Evolutionary conservation across 2,329 filamentous ascomycete genomes (phyloP), one percentile per base, ranked within the genome.

Genomic region (Elsinoe australis): DNA sequence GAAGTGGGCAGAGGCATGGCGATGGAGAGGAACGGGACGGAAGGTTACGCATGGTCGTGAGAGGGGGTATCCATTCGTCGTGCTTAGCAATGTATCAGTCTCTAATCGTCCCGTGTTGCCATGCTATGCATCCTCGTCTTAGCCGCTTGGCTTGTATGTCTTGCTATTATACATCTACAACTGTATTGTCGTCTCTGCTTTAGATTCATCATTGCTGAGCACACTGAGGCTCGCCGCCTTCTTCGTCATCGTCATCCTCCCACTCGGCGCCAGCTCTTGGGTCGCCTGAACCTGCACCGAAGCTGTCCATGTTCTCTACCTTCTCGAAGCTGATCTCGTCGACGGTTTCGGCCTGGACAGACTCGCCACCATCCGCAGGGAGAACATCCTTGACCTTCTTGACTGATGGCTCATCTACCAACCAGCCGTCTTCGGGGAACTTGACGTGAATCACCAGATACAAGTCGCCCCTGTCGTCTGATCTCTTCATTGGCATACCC

Each of bases 401-500:
- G 51, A 90, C 78, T 1, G 80, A 74, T 9, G 78, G 76, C n/a
- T 87, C 79, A 49, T 85, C 61, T 51, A 69, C 67, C 50, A 89
- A 71, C 87, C 88, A 96, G 19, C 81, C 85, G 58, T 90, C 81
- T 57, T 89, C 80, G 2, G 92, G 92, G 71, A 96, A 96, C 48
- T 87, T 78, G 53, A 98, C 77, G 58, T 92, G 82, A 54, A 95
- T 82, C 29, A 85, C 71, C 33, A 98, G 73, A 67, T 90, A 98
- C 14, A 98, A 71, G 60, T 96, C 88, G 34, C 92, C 92, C 62
- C 80, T 87, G 3, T 71, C 61, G 31, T 98, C 92, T 54, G 83
- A 86, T 50, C 82, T 81, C 75, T 95, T 95, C 57, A 82, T 67
- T 1, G 92, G 92, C 92, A 98, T 98, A 52, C 92, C 92, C 70